Base-by-base conservation (phyloP, 2,329 filamentous ascomycete genomes). In the Emmonsia crescens region DNA sequence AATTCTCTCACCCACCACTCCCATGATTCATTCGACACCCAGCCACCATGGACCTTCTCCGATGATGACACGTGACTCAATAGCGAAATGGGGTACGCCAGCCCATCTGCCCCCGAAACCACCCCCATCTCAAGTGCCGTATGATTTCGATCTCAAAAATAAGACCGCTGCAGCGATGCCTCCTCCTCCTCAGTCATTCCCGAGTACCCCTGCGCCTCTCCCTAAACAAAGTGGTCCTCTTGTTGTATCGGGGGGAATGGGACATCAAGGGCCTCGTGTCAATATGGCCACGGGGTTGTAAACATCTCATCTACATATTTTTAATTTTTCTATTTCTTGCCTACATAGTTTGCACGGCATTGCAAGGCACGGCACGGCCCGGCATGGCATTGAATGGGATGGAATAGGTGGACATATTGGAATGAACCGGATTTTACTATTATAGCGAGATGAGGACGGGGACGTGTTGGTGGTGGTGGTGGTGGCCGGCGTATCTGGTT, bases 41-140 rank as follows among this genome's bases (percentile, higher is more conserved):
- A 49, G 62, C 57, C 72, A 70, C 36, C 72, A 70, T 38, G 61
- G 66, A 49, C 61, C 67, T 46, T 54, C 68, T 42, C 64, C 68
- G 24, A 49, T 49, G 46, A 27, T 49, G 46, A 49, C 24, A 14
- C 29, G 52, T 16, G 74, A 76, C 61, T 77, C 76, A 8, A 77
- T 78, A 57, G 73, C 78, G 6, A 80, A 79, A 72, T 80, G 78
- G 75, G 78, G 78, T n/a, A 79, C 77, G 0, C 78, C 78, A 8
- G 74, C 78, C 36, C 77, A 80, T 67, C 72, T 80, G 27, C 78
- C 78, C 33, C 78, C 78, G 19, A 80, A 80, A 68, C 78, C 78
- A 24, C 78, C 78, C n/a, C 78, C 78, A 38, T 78, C 78, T 9
- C 72, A 78, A 65, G 72, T 77, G 5, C 69, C 72, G 10, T 76